Evolutionary conservation across 768 basidiomycete species (phyloP), one percentile per base, ranked within the genome.

Genomic region (Lentinus brumalis): DNA sequence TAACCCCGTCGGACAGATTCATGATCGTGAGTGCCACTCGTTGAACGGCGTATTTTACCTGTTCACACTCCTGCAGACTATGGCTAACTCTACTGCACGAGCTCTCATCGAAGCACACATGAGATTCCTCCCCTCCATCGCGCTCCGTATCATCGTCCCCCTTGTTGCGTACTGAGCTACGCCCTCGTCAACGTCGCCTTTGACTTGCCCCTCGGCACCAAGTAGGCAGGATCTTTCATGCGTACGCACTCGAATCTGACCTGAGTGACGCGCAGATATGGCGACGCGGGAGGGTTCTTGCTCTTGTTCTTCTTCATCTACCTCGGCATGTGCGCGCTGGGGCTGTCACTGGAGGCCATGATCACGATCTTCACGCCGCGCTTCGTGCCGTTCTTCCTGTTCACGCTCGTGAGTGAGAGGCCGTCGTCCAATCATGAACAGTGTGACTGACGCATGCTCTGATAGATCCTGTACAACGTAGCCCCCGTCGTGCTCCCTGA

Each of bases 161-260:
- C 38, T 78, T n/a, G 41, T 74, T 26, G 60, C 68, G 10, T 80
- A 79, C 66, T 80, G 63, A 72, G 74, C 64, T 80, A 79, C 66
- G 69, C 79, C n/a, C 76, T 77, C 63, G 64, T 82, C 66, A 76
- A 70, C 65, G 66, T 82, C 39, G 77, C 78, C 2, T 81, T 78
- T 71, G 69, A 75, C 29, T 66, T 79, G 14, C 75, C 77, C n/a
- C 77, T 80, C 46, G 75, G 66, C 26, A 76, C 76, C 1, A 75
- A 77, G 67, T 77, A 62, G 56, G 69, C 60, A 11, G 32, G 15
- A 16, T 4, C 11, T 26, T 26, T 26, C 21, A 26, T 26, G 21
- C 21, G 21, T 10, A 8, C 44, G 11, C 10, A 29, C n/a, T 18
- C 32, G 3, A n/a, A 12, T 26, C 32, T 9, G 18, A 10, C 14